Evolutionary conservation across 371 early-diverging fungal species (phyloP).

Genomic region (Mucor mucedo): DNA sequence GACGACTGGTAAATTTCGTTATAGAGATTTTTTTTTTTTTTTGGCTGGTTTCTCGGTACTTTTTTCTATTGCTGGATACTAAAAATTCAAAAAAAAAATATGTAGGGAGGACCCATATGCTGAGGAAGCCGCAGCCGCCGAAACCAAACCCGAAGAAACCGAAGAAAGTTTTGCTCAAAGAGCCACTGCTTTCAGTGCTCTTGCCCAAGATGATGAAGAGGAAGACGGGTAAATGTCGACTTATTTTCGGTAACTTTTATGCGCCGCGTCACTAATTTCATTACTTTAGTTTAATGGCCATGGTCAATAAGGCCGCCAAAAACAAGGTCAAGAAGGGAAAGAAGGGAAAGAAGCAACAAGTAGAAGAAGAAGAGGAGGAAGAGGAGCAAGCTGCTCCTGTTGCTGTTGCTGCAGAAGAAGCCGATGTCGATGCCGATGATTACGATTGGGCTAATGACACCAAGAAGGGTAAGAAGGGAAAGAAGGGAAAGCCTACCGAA

Average conservation of each 20-base stretch:
- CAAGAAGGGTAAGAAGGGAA: conserved; percentile 48
- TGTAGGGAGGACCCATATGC: conserved; percentile 39
- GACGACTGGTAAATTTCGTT: conserved; percentile 48
- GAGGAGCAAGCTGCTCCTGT: conserved; percentile 22
- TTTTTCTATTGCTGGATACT: not conserved
- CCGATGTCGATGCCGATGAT: conserved; percentile 38
- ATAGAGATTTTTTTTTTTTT: not conserved
- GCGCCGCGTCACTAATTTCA: not conserved
- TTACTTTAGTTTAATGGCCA: conserved; percentile 52
- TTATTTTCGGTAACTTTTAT: not conserved
- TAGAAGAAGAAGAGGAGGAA: conserved; percentile 34
- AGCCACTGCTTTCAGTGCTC: conserved; percentile 37
- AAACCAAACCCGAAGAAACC: conserved; percentile 39
- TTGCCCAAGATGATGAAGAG: conserved; percentile 45
- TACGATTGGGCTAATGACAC: conserved; percentile 43
- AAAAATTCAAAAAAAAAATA: not conserved
- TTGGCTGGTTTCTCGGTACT: not conserved
- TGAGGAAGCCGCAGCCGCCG: conserved; percentile 42
- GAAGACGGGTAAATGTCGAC: conserved; percentile 32
- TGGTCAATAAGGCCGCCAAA: conserved; percentile 55
- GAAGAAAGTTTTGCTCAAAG: conserved; percentile 40
- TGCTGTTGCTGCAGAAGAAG: conserved; percentile 11
- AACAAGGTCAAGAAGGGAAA: conserved; percentile 57
- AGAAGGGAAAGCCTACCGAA: conserved; percentile 34
- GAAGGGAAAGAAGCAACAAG: conserved; percentile 39